Conservation (phyloP, 306 rosid genomes). For the Benincasa hispida region DNA sequence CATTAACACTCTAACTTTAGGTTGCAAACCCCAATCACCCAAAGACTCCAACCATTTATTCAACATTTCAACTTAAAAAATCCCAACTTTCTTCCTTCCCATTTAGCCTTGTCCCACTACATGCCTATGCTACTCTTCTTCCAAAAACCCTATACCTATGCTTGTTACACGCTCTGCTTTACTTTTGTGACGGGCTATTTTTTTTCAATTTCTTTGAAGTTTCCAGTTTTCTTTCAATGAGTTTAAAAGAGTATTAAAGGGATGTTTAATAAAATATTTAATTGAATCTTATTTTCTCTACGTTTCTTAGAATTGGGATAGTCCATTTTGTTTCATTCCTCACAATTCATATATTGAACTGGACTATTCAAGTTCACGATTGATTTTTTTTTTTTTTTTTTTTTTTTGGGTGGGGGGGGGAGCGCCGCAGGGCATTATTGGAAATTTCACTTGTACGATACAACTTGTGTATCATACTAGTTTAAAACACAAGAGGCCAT, state of each 20-base stretch:
- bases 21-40: too few relatives aligned
- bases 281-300: too few relatives aligned
- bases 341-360: not conserved
- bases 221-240: not conserved
- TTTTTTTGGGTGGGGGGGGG: too few relatives aligned
- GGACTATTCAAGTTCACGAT: not conserved
- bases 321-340: not conserved
- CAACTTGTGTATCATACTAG: too few relatives aligned
- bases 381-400: too few relatives aligned
- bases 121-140: not conserved
- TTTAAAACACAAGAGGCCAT: not conserved
- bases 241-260: not conserved
- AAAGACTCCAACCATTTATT: too few relatives aligned
- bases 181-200: not conserved
- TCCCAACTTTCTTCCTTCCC: not conserved
- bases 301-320: not conserved
- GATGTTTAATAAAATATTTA: not conserved
- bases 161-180: not conserved
- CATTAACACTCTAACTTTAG: too few relatives aligned
- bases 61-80: too few relatives aligned
- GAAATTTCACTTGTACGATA: too few relatives aligned
- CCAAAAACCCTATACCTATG: not conserved
- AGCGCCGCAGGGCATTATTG: too few relatives aligned
- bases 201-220: not conserved
- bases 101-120: not conserved